Evolutionary conservation across 192 early-diverging fungal species (phyloP).

Genomic region (Mortierella hygrophila): DNA sequence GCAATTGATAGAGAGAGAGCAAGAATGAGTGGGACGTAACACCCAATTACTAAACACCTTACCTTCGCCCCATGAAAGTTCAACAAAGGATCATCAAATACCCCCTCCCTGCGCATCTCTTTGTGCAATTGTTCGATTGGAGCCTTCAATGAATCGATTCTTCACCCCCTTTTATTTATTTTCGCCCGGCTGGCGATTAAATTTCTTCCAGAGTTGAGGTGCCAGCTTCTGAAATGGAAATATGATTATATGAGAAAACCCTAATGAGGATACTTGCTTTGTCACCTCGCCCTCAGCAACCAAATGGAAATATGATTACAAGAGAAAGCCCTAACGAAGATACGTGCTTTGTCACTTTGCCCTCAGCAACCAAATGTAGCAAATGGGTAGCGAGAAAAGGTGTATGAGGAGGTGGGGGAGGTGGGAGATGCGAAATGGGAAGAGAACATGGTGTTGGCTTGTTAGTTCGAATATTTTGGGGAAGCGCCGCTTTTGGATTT

Average conservation of each 20-base stretch:
- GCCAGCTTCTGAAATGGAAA: background rate
- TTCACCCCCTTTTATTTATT: background rate
- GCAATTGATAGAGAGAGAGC: background rate
- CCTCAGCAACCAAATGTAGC: background rate
- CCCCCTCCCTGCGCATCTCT: background rate
- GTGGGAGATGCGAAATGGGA: background rate
- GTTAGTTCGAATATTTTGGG: background rate
- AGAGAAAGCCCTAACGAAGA: background rate
- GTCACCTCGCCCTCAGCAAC: background rate
- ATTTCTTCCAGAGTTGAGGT: too few relatives aligned
- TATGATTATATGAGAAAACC: background rate
- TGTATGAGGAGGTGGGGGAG: too few relatives aligned
- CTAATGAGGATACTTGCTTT: background rate
- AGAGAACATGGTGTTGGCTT: background rate
- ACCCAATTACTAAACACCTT: background rate
- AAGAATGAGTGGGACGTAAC: background rate
- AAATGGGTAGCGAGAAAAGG: too few relatives aligned
- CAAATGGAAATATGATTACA: background rate
- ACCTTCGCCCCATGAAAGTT: background rate
- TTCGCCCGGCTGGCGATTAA: too few relatives aligned
- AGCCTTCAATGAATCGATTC: background rate
- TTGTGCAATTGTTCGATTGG: background rate
- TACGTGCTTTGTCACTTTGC: background rate
- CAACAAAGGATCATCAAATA: background rate
- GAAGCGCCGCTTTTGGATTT: background rate